A percentile compares a stretch with the other conserved stretches of the same genome.
Conservation (phyloP, 148 eudicot species). For the Hydrangea macrophylla region DNA sequence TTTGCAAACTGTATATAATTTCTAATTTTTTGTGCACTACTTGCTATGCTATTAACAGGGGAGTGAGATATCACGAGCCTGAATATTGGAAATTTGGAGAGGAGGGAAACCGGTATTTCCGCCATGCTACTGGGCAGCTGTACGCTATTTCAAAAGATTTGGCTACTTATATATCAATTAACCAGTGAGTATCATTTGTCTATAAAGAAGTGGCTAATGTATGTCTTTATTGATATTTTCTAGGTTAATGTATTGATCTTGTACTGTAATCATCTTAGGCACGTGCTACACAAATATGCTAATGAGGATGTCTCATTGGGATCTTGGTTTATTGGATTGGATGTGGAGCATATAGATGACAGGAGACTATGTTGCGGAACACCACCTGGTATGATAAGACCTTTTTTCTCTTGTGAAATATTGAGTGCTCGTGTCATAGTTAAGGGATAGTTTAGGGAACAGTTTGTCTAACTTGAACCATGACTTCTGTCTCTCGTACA, state of each 20-base stretch:
- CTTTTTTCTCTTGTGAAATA: neutral
- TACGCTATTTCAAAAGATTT: constrained; percentile 69
- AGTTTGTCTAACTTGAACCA: neutral
- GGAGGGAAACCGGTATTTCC: constrained; percentile 62
- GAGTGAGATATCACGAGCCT: constrained; percentile 70
- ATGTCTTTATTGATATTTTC: neutral
- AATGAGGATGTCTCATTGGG: constrained; percentile 55
- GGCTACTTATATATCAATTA: constrained; percentile 55
- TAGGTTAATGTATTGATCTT: neutral
- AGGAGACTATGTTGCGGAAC: constrained; percentile 52
- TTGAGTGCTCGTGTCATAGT: neutral
- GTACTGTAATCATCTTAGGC: constrained; percentile 23
- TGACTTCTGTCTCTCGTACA: neutral
- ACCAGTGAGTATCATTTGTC: constrained; percentile 37
- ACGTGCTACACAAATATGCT: constrained; percentile 48
- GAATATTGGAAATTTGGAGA: constrained; percentile 82
- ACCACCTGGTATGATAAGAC: constrained; percentile 35
- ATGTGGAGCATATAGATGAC: constrained; percentile 52
- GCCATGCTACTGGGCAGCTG: constrained; percentile 71
- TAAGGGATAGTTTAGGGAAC: neutral
- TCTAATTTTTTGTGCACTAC: constrained; percentile 11
- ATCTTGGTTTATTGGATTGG: constrained; percentile 55
- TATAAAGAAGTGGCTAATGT: neutral
- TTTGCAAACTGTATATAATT: neutral
- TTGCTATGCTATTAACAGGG: constrained; percentile 33